A percentile compares a stretch with the other conserved stretches of the same genome.
Evolutionary conservation across 495 filamentous ascomycete species (phyloP).

Genomic region (Neurospora tetrasperma): DNA sequence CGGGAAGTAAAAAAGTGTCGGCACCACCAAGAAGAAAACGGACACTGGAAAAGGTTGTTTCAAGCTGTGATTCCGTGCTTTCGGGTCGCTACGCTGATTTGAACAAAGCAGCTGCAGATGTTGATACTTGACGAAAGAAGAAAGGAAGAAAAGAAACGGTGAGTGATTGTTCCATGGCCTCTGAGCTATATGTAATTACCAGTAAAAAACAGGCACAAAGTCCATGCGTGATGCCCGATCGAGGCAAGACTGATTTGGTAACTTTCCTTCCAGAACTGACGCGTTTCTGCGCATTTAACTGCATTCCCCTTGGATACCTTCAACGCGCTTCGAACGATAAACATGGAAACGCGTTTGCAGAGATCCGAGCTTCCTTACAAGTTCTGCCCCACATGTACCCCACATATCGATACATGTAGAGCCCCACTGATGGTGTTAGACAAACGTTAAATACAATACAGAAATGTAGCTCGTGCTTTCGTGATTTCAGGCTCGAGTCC

Average conservation of each 20-base stretch:
- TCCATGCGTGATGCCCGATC: not conserved
- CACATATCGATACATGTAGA: not conserved
- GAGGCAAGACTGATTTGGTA: not conserved
- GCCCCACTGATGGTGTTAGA: not conserved
- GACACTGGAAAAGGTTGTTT: not conserved
- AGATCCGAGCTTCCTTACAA: not conserved
- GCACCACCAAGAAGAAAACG: not conserved
- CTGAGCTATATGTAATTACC: not conserved
- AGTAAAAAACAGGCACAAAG: not conserved
- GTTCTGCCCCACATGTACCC: not conserved
- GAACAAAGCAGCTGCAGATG: not conserved
- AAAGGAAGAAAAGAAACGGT: not conserved
- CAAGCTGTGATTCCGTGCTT: not conserved
- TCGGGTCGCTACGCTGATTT: not conserved
- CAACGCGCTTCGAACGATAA: not conserved
- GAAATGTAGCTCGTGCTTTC: not conserved
- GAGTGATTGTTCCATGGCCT: not conserved
- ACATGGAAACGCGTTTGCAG: not conserved
- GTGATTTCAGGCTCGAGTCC: not conserved
- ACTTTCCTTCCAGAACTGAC: not conserved
- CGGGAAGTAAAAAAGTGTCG: not conserved
- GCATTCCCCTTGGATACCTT: not conserved
- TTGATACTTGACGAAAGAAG: not conserved
- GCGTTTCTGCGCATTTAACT: not conserved
- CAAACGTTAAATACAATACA: not conserved